Evolutionary conservation across 257 asterid species (phyloP).

Genomic region (Solanum appendiculatum): DNA sequence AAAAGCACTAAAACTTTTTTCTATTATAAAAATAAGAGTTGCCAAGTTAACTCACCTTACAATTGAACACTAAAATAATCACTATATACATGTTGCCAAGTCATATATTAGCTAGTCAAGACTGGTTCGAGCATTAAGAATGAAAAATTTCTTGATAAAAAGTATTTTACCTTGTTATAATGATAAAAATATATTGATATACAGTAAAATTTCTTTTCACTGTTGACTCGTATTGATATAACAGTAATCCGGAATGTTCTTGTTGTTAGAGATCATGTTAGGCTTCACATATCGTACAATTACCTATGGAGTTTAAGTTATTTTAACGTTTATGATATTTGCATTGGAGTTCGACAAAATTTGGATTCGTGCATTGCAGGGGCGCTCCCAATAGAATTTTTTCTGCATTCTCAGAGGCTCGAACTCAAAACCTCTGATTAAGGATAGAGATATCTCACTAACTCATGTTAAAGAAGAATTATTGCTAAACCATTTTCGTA

Average conservation of each 20-base stretch:
- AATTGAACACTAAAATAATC: not conserved
- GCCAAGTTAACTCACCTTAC: not conserved
- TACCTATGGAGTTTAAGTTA: not conserved
- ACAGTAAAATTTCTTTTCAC: not conserved
- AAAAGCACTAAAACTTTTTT: not conserved
- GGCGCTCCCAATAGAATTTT: not conserved
- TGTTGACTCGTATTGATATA: not conserved
- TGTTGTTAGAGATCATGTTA: not conserved
- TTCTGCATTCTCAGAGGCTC: not conserved
- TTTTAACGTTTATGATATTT: too few species aligned
- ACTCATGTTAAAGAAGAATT: not conserved
- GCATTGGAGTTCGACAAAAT: not conserved
- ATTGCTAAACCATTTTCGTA: not conserved
- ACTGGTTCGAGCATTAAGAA: not conserved
- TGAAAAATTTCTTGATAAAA: not conserved
- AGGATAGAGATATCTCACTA: not conserved
- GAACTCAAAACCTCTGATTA: not conserved
- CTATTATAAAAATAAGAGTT: not conserved
- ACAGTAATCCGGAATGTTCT: not conserved
- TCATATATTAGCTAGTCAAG: not conserved
- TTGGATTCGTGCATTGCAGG: not conserved
- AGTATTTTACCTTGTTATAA: not conserved
- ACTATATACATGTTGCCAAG: too few species aligned
- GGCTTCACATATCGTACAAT: not conserved
- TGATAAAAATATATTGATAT: not conserved